Conservation (phyloP, 805 yeast genomes). For the Sugiyamaella americana region DNA sequence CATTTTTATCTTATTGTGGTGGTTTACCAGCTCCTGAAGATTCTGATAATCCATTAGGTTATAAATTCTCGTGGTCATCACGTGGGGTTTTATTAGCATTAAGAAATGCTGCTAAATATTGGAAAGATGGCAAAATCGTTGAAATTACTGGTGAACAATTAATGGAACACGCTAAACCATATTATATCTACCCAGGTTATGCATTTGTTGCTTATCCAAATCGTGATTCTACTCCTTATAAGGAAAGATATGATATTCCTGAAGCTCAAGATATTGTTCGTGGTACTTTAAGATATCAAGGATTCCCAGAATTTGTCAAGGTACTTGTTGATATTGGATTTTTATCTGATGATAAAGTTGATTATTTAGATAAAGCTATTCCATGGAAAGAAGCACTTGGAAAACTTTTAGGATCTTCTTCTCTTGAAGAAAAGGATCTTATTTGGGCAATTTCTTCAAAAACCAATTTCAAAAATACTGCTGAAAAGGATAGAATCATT, state of each 20-base stretch:
- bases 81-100: slow-evolving; percentile 95
- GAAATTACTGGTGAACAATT: slow-evolving; percentile 80
- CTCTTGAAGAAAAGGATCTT: slow-evolving; percentile 66
- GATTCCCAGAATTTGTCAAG: slow-evolving; percentile 97
- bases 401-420: slow-evolving; percentile 64
- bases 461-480: slow-evolving; percentile 73
- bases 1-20: slow-evolving; percentile 96
- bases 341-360: slow-evolving; percentile 68
- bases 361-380: slow-evolving; percentile 46
- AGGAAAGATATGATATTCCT: slow-evolving; percentile 87
- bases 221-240: slow-evolving; percentile 94
- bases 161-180: slow-evolving; percentile 93
- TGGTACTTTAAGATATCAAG: slow-evolving; percentile 97
- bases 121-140: slow-evolving; percentile 72
- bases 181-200: slow-evolving; percentile 92
- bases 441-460: slow-evolving; percentile 66
- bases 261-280: slow-evolving; percentile 96
- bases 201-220: slow-evolving; percentile 95
- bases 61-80: slow-evolving; percentile 98
- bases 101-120: slow-evolving; percentile 88
- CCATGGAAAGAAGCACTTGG: slow-evolving; percentile 91
- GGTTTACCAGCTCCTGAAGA: slow-evolving; percentile 98
- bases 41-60: slow-evolving; percentile 96
- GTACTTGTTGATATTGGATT: slow-evolving; percentile 91
- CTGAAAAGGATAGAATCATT: slow-evolving; percentile 79